Conservation (phyloP, 2,329 filamentous ascomycete genomes). For the Gnomoniopsis sp. region DNA sequence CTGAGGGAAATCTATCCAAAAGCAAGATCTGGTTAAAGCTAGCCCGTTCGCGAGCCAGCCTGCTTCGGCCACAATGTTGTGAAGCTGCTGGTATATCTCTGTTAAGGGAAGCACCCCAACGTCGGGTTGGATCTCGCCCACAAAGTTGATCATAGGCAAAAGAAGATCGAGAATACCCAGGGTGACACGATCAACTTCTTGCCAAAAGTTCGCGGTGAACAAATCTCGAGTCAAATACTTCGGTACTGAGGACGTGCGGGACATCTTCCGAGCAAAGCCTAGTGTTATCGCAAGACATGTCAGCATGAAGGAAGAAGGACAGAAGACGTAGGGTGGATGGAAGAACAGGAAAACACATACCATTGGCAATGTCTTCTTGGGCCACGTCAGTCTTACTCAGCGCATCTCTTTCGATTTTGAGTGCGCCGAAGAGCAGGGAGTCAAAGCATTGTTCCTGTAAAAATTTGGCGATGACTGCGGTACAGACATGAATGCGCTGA, state of each 20-base stretch:
- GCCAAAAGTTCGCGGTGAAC: slow-evolving; percentile 34
- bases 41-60: slow-evolving; percentile 29
- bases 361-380: background rate
- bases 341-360: background rate
- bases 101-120: slow-evolving; percentile 18
- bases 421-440: slow-evolving; percentile 37
- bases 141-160: slow-evolving; percentile 31
- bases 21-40: slow-evolving; percentile 28
- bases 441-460: slow-evolving; percentile 37
- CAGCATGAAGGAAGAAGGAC: background rate
- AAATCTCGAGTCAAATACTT: slow-evolving; percentile 11
- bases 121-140: slow-evolving; percentile 21
- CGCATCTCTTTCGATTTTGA: slow-evolving; percentile 21
- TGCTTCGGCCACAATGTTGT: slow-evolving; percentile 30
- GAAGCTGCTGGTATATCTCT: slow-evolving; percentile 29
- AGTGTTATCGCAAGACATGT: background rate
- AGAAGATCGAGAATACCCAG: slow-evolving; percentile 25
- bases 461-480: slow-evolving; percentile 34
- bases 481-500: slow-evolving; percentile 27
- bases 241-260: slow-evolving; percentile 20
- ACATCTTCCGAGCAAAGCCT: slow-evolving; percentile 9
- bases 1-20: slow-evolving; percentile 26
- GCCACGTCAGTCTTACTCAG: slow-evolving; percentile 22
- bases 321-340: too few relatives aligned
- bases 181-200: slow-evolving; percentile 27